Base-by-base conservation (phyloP, 768 basidiomycete species). In the Termitomyces sp. region DNA sequence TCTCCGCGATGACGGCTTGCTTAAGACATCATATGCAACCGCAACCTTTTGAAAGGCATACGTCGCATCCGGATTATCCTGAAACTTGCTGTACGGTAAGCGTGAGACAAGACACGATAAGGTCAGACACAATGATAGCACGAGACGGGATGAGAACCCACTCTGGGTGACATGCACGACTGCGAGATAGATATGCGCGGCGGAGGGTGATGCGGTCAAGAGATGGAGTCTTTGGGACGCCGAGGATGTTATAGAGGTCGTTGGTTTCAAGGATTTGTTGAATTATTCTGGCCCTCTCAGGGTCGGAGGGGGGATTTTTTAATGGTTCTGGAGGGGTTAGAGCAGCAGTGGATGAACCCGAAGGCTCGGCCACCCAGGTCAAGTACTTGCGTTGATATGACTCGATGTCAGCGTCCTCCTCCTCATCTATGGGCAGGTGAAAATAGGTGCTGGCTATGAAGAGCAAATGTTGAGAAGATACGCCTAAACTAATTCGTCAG, bases 21-120 rank as follows among this genome's bases (percentile, higher is more conserved):
- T 87, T 55, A 93, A 82, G 9, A 90, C 82, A 59, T 88, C 80
- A 62, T 93, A 93, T 1, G 92, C 91, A 15, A 90, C 81, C 5
- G 88, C 86, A 4, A 94, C 86, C 62, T 87, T 88, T 65, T 94
- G 92, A 66, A 94, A 94, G 0, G 92, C 92, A 19, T 81, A 74
- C 0, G 92, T 94, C 17, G 92, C 87, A 45, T 85, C 79, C 5
- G 86, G 82, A 63, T 86, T 84, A 59, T 81, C 69, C 21, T 89
- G 88, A 60, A 88, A 93, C 74, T 93, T 93, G 66, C 92, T 93
- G 61, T 14, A 60, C 2, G 46, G 24, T 55, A 60, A 60, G 50
- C 42, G 47, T 54, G 53, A 58, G 51, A 58, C 48, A 48, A 38
- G 12, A 6, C 35, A 24, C n/a, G 60, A 51, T 56, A 60, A 51